Conservation (phyloP, 1,139 yeast species). For the Hemisphaericaspora xylofermentans region DNA sequence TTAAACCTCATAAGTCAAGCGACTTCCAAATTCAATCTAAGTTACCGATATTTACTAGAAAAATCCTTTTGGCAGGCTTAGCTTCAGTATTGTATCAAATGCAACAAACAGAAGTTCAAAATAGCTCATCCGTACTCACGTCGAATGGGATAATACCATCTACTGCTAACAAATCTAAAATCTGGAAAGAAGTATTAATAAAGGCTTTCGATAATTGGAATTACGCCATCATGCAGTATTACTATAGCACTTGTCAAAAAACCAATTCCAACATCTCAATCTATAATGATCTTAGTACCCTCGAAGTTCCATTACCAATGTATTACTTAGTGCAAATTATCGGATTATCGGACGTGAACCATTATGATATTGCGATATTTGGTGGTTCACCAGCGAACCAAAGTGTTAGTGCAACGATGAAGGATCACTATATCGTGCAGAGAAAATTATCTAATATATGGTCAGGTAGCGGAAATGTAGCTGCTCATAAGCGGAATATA, state of each 20-base stretch:
- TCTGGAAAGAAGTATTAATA: slow-evolving; percentile 65
- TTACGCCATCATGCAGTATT: slow-evolving; percentile 22
- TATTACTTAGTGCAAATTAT: slow-evolving; percentile 75
- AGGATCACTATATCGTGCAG: slow-evolving; percentile 54
- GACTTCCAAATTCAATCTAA: slow-evolving; percentile 17
- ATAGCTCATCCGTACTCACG: slow-evolving; percentile 43
- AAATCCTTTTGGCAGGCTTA: slow-evolving; percentile 68
- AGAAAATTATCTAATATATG: slow-evolving; percentile 52
- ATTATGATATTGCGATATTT: slow-evolving; percentile 73
- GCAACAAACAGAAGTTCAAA: slow-evolving; percentile 70
- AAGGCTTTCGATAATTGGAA: slow-evolving; percentile 65
- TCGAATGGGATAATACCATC: slow-evolving; percentile 19
- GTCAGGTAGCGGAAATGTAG: slow-evolving; percentile 18
- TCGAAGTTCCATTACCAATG: slow-evolving; percentile 40
- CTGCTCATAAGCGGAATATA: slow-evolving; percentile 18
- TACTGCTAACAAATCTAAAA: slow-evolving; percentile 27
- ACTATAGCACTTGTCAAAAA: slow-evolving; percentile 45
- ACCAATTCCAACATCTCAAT: slow-evolving; percentile 16
- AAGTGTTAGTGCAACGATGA: slow-evolving; percentile 65
- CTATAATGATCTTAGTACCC: slow-evolving; percentile 6
- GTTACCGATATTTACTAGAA: slow-evolving; percentile 52
- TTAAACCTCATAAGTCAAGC: slow-evolving; percentile 22
- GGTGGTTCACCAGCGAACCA: slow-evolving; percentile 84
- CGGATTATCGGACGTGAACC: slow-evolving; percentile 60
- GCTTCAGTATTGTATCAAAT: slow-evolving; percentile 69